Evolutionary conservation across 305 asterid species (phyloP), one percentile per base, ranked within the genome.

Genomic region (Fraxinus angustifolia): DNA sequence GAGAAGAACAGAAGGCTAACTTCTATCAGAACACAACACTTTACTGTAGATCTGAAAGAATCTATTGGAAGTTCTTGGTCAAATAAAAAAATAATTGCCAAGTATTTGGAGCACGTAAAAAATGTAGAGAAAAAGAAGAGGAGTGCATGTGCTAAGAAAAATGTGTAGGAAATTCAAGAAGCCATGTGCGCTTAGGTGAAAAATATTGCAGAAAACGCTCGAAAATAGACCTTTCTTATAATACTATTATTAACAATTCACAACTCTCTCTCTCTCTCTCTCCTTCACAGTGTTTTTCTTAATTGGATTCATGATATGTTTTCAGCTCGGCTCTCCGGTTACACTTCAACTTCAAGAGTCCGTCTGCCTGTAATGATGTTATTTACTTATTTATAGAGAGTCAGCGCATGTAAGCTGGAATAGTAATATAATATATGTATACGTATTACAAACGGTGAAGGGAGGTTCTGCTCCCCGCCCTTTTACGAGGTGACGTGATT

Each of bases 31-130:
- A 35, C 21, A 11, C 34, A 48, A 34, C 86, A 86, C 86, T 88
- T 81, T 86, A 91, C 91, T 82, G 91, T 90, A 91, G 98, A 94
- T 93, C 97, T 93, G 94, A 87, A 89, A 87, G 97, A 92, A 92
- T 94, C 97, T 90, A 86, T 83, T 81, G 82, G 85, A 80, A 83
- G 87, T 78, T 90, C 82, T 85, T 79, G 82, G 88, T 85, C 91
- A 90, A 85, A 71, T 85, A 81, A 58, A 90, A 86, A 84, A 91
- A 84, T 76, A 83, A 80, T 76, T 86, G 85, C 79, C 85, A 72
- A 82, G 80, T 62, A 88, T 84, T 86, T 80, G 90, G 93, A 87
- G 90, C 86, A 81, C 80, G 87, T 82, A 83, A 68, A 42, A 86
- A 88, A 88, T 79, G 88, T 28, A 87, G 90, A 83, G 89, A 85